Conservation (phyloP, 2,329 filamentous ascomycete species). For the Meredithiella fracta region DNA sequence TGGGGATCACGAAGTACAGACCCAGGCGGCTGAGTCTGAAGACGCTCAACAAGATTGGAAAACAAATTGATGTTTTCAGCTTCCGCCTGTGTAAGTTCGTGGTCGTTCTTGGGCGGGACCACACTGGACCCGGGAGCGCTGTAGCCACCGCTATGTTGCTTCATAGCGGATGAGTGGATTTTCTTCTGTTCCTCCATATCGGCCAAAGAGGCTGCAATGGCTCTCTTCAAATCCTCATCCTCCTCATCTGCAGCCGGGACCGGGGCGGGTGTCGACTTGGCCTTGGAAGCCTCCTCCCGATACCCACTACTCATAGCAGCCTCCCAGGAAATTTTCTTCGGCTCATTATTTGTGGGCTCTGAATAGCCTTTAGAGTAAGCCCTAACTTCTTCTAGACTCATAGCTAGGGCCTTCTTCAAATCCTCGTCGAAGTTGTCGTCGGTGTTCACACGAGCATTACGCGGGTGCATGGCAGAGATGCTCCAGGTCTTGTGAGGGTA, state of each 20-base stretch:
- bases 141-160: conserved; percentile 46
- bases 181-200: conserved; percentile 99
- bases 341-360: conserved; percentile 32
- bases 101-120: conserved; percentile 68
- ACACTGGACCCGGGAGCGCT: conserved; percentile 16
- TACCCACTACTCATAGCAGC: neutral
- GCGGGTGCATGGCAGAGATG: conserved; percentile 64
- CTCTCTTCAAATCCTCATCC: conserved; percentile 82
- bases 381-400: conserved; percentile 91
- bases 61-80: conserved; percentile 97
- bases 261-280: conserved; percentile 17
- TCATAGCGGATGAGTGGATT: conserved; percentile 67
- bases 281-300: conserved; percentile 18
- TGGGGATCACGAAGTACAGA: conserved; percentile 94
- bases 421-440: conserved; percentile 92
- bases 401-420: conserved; percentile 78
- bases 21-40: conserved; percentile 88
- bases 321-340: conserved; percentile 16
- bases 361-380: conserved; percentile 58
- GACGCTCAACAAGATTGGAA: conserved; percentile 76
- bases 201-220: conserved; percentile 82
- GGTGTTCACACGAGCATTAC: conserved; percentile 52
- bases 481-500: conserved; percentile 48
- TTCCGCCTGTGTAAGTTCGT: conserved; percentile 83
- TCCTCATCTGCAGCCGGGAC: conserved; percentile 49